A percentile compares a stretch with the other conserved stretches of the same genome.
These are phyloP conservation scores for Tagetes erecta DNA, from an alignment of 129 eudicot species.

Conservation along the genomic window DNA sequence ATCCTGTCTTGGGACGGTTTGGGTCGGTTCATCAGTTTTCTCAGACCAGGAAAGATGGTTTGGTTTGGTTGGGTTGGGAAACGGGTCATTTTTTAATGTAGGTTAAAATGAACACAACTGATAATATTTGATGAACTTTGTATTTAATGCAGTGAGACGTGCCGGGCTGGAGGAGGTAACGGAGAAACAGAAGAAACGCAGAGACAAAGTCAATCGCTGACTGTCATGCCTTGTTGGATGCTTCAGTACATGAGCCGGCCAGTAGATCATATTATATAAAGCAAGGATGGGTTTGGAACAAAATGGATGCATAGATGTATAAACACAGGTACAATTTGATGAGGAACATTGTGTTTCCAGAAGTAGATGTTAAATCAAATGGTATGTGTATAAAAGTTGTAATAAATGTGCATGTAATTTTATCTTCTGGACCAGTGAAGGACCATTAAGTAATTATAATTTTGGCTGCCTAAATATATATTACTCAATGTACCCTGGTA, in stretches of 20 bases:
- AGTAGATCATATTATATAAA: neutral
- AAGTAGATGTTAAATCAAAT: neutral
- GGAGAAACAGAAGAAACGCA: slow-evolving; percentile 45
- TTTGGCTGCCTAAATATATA: neutral
- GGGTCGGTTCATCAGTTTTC: too few species aligned
- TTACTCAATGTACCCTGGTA: too few species aligned
- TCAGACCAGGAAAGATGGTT: too few species aligned
- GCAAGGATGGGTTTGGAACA: too few species aligned
- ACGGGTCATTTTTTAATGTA: too few species aligned
- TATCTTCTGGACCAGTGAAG: neutral
- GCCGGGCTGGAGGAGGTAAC: slow-evolving; percentile 27
- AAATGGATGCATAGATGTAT: neutral
- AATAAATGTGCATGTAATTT: slow-evolving; percentile 11
- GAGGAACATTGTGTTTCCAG: neutral
- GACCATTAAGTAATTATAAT: neutral
- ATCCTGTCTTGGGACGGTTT: too few species aligned
- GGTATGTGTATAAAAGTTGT: neutral
- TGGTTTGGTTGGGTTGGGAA: too few species aligned
- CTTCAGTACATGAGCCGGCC: slow-evolving; percentile 35
- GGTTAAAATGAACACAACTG: neutral
- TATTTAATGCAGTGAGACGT: slow-evolving; percentile 51
- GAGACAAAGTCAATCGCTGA: slow-evolving; percentile 27
- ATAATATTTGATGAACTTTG: neutral
- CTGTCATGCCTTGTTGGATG: slow-evolving; percentile 58
- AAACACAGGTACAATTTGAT: neutral